These are phyloP conservation scores for Stachybotrys echinatus DNA, from an alignment of 2,329 filamentous ascomycete genomes.

Conservation along the genomic window DNA sequence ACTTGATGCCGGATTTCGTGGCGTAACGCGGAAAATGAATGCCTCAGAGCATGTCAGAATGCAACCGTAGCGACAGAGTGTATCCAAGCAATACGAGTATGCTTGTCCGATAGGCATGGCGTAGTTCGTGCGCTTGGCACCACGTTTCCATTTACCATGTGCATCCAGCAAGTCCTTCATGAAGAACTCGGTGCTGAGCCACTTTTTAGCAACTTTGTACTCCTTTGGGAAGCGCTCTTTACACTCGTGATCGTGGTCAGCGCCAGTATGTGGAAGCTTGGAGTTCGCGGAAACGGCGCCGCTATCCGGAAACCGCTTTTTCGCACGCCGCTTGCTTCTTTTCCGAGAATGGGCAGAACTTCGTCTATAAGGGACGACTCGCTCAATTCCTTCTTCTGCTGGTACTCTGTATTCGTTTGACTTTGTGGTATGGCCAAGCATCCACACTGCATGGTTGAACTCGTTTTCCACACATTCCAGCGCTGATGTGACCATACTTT, in stretches of 20 bases:
- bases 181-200: constrained; percentile 7
- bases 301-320: background rate
- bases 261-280: background rate
- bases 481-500: background rate
- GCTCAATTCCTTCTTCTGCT: background rate
- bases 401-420: background rate
- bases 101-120: constrained; percentile 10
- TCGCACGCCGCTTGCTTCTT: background rate
- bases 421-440: background rate
- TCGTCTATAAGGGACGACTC: background rate
- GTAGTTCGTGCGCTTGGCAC: background rate
- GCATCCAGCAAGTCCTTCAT: constrained; percentile 4
- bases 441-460: background rate
- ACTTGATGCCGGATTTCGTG: constrained; percentile 1
- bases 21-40: constrained; percentile 8
- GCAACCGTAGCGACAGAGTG: constrained; percentile 12
- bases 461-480: background rate
- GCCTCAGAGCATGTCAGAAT: constrained; percentile 11
- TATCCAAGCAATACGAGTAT: constrained; percentile 9
- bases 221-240: constrained; percentile 7
- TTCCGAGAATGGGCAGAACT: background rate
- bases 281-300: background rate
- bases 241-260: background rate
- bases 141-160: constrained; percentile 2
- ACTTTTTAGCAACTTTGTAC: constrained; percentile 9